Base-by-base conservation (phyloP, 768 basidiomycete genomes). In the Chalciporus piperatus region DNA sequence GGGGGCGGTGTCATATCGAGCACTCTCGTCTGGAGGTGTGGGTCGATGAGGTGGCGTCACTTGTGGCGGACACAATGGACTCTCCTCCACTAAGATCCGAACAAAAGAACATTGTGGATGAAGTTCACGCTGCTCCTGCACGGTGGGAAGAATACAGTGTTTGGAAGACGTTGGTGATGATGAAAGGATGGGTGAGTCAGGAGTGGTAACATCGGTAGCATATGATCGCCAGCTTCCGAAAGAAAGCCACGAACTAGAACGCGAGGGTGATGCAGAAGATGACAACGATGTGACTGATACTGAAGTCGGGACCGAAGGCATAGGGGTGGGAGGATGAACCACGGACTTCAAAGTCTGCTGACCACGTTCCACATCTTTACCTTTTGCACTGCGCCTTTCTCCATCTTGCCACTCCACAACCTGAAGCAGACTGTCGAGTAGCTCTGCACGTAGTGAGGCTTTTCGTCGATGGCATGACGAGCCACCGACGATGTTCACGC, bases 371-470 rank as follows among this genome's bases (percentile, higher is more conserved):
- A 71, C 69, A 37, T 70, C 68, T 65, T 77, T 67, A 55, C 76
- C 68, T 68, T 79, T 64, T 57, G 62, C 59, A 62, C 66, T 60
- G 11, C 65, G 54, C 46, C 72, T 66, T 49, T 76, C 74, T 6
- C 66, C 71, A 8, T 73, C 67, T 40, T 71, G 72, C 67, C 70
- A 74, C 48, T 76, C 70, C 20, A 76, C 72, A 42, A 72, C 70
- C 38, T 70, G 65, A 19, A 82, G 70, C 16, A 82, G 66, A 6
- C 61, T 67, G 33, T 76, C 72, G 46, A 82, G 61, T 7, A 82
- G 66, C 45, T 76, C 75, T 7, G 61, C 52, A 13, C 63, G 66
- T 6, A 59, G 35, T 12, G 62, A 64, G 12, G 50, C 37, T 47
- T 41, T 61, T 57, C 60, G 64, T 12, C 52, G 47, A 17, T 65